Evolutionary conservation across 1,284 basidiomycete genomes (phyloP).

Genomic region (Somion occarium): DNA sequence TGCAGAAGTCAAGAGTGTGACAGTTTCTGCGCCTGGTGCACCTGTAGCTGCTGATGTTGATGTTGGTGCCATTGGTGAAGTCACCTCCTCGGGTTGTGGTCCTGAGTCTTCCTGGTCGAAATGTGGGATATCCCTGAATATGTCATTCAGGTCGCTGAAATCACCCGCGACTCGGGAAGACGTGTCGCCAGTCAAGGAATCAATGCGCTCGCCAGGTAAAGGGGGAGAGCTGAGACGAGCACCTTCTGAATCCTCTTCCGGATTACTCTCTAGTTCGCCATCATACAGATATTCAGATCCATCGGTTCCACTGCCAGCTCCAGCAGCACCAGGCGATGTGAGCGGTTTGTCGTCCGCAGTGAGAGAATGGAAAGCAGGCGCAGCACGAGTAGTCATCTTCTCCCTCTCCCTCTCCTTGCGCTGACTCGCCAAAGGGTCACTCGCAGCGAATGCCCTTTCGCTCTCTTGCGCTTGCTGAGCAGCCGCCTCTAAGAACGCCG

Average conservation of each 20-base stretch:
- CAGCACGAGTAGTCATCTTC: slow-evolving; percentile 53
- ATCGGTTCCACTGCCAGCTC: slow-evolving; percentile 30
- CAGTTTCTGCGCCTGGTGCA: no score
- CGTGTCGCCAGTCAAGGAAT: slow-evolving; percentile 9
- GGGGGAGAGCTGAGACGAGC: slow-evolving; percentile 23
- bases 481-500: slow-evolving; percentile 70
- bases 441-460: slow-evolving; percentile 38
- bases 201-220: slow-evolving; percentile 13
- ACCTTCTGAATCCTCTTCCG: slow-evolving; percentile 20
- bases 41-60: no score
- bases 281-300: slow-evolving; percentile 55
- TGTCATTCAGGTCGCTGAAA: slow-evolving; percentile 70
- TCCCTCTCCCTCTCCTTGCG: slow-evolving; percentile 26
- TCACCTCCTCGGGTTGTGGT: background rate
- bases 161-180: slow-evolving; percentile 42
- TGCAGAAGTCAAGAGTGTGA: no score
- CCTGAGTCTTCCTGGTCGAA: slow-evolving; percentile 49
- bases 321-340: slow-evolving; percentile 12
- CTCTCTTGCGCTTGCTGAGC: slow-evolving; percentile 54
- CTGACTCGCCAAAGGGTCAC: slow-evolving; percentile 36
- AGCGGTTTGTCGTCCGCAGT: slow-evolving; percentile 38
- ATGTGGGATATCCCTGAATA: slow-evolving; percentile 65
- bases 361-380: slow-evolving; percentile 72
- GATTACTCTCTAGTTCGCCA: slow-evolving; percentile 20
- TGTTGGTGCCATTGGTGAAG: background rate